Conservation (phyloP, 1,284 basidiomycete genomes). For the Schizophyllum commune region DNA sequence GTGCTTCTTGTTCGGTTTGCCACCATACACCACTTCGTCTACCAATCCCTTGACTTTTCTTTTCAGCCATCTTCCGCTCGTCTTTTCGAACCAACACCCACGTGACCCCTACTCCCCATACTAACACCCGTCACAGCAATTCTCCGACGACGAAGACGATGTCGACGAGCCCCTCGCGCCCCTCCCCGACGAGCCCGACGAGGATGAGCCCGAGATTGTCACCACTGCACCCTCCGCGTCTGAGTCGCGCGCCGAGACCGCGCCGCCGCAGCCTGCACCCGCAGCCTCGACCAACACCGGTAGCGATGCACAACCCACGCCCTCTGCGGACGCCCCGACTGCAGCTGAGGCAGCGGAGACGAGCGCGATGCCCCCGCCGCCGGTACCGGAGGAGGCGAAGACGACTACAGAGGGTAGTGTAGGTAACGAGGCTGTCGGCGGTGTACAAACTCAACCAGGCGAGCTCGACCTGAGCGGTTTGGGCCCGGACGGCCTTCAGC, state of each 20-base stretch:
- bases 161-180: conserved; percentile 69
- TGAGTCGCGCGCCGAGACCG: conserved; percentile 24
- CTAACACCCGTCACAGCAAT: conserved; percentile 44
- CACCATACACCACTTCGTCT: neutral
- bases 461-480: conserved; percentile 53
- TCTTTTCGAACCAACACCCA: too few species aligned
- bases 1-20: conserved; percentile 11
- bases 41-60: too few species aligned
- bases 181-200: conserved; percentile 63
- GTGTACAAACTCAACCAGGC: conserved; percentile 11
- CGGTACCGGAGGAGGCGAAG: conserved; percentile 38
- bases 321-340: neutral
- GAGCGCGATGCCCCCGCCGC: conserved; percentile 36
- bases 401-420: conserved; percentile 29
- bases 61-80: too few species aligned
- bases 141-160: conserved; percentile 73
- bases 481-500: conserved; percentile 54
- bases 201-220: conserved; percentile 37
- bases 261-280: conserved; percentile 16
- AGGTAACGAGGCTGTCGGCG: conserved; percentile 23
- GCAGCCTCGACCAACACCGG: too few species aligned
- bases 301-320: too few species aligned
- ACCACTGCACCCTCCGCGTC: conserved; percentile 20
- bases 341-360: conserved; percentile 26
- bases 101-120: neutral